Evolutionary conservation across 2,329 filamentous ascomycete species (phyloP).

Genomic region (Colletotrichum siamense): DNA sequence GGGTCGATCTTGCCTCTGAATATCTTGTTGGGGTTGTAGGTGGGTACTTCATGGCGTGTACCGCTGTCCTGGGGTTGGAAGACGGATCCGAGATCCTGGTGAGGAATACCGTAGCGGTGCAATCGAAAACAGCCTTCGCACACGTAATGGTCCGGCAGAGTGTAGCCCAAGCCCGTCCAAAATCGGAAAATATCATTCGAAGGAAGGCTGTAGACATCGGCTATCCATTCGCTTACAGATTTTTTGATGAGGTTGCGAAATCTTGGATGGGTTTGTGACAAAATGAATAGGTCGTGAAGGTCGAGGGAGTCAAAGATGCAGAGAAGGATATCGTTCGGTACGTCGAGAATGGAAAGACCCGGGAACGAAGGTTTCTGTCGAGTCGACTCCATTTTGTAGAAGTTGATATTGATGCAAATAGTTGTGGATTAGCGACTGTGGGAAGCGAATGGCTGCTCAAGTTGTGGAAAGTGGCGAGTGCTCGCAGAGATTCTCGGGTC

Average conservation of each 20-base stretch:
- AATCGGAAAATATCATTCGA: not conserved
- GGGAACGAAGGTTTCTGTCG: not conserved
- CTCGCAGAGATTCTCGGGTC: not conserved
- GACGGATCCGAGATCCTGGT: rapidly evolving
- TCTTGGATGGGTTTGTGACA: rapidly evolving
- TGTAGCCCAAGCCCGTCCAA: not conserved
- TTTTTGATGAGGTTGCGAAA: not conserved
- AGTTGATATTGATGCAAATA: not conserved
- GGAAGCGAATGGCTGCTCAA: rapidly evolving
- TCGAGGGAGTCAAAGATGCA: not conserved
- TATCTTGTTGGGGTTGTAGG: not conserved
- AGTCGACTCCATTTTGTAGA: not conserved
- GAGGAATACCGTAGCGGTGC: not conserved
- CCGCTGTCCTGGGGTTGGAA: not conserved
- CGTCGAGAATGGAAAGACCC: not conserved
- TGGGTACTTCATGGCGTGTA: not conserved
- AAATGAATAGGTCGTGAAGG: not conserved
- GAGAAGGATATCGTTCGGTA: not conserved
- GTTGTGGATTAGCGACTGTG: not conserved
- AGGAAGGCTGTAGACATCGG: not conserved
- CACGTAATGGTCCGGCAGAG: not conserved
- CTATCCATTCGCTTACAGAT: rapidly evolving
- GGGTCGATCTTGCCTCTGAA: rapidly evolving
- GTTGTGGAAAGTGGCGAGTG: not conserved
- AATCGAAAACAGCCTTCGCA: not conserved